Base-by-base conservation (phyloP, 495 filamentous ascomycete species). In the Xylaria castorea region DNA sequence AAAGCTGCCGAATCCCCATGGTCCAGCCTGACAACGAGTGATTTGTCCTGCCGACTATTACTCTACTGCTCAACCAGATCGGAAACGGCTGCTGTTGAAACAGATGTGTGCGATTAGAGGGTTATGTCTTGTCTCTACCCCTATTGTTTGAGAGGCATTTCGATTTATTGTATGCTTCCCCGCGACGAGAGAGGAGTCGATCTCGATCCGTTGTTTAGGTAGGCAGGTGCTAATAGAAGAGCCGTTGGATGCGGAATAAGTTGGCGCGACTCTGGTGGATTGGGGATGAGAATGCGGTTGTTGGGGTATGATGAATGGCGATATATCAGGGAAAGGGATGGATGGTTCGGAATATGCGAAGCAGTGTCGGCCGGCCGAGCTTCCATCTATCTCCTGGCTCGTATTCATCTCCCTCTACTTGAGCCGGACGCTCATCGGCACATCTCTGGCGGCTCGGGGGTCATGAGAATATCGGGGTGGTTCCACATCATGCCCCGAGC, bases 371-470 rank as follows among this genome's bases (percentile, higher is more conserved):
- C 8, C 16, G 2, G n/a, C 32, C 6, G 12, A 11, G 25, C 14
- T 11, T 22, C 25, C 20, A 57, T 12, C 27, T 57, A n/a, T n/a
- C n/a, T n/a, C 27, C 1, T 30, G 27, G 20, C 14, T 18, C 2
- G 53, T 16, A 32, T 57, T n/a, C 7, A 3, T 11, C 20, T 61
- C 36, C 18, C 2, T 60, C 14, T n/a, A 22, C 20, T 12, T 61
- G 57, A 20, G 5, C 6, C 38, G 16, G 38, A 34, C 6, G 30
- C 7, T 61, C 58, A 38, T 38, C 6, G 14, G 20, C 9, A 34
- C 12, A 50, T 50, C 63, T 50, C 44, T 48, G 63, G 42, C 20
- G 63, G 63, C 20, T 50, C 63, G 1, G 63, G 63, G 16, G 44
- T 66, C 38, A 44, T 66, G 12, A 46, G 5, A n/a, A 36, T 22